phyloP scores from a whole-genome alignment of 495 filamentous ascomycete species.

The Neurospora sp. region DNA sequence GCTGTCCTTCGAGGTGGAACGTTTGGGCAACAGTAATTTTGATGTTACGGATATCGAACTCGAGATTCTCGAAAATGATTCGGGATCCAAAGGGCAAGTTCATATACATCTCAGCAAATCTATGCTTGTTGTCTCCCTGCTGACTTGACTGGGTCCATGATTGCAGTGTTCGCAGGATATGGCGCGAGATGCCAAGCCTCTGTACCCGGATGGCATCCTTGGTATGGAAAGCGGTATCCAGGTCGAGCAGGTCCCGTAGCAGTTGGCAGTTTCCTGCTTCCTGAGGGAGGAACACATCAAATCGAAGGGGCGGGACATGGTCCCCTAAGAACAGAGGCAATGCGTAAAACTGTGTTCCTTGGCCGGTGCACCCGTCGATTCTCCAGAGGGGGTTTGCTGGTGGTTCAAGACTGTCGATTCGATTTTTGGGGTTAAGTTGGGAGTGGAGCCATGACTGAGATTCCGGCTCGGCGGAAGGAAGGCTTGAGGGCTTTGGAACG shows the following conservation, averaged over 20 bases:
- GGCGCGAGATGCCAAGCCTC: constrained; percentile 30
- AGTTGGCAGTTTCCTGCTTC: constrained; percentile 16
- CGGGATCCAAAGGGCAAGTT: constrained; percentile 36
- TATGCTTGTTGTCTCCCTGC: neutral
- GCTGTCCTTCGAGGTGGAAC: constrained; percentile 31
- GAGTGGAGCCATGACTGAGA: constrained; percentile 24
- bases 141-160: constrained; percentile 20
- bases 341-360: constrained; percentile 40
- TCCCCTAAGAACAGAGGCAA: constrained; percentile 30
- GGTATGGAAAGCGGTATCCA: constrained; percentile 36
- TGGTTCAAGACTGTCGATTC: constrained; percentile 38
- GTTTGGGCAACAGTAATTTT: constrained; percentile 29
- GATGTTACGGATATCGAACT: constrained; percentile 27
- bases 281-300: constrained; percentile 40
- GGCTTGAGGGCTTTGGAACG: neutral
- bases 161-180: constrained; percentile 36
- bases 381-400: constrained; percentile 32
- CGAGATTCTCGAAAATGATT: constrained; percentile 34
- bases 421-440: constrained; percentile 40
- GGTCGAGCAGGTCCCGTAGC: constrained; percentile 33
- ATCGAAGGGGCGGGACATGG: constrained; percentile 30
- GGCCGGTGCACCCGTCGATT: constrained; percentile 38
- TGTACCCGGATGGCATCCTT: constrained; percentile 30
- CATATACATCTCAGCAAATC: constrained; percentile 11
- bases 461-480: neutral